Conservation (phyloP, 306 rosid genomes). For the Fagus crenata region DNA sequence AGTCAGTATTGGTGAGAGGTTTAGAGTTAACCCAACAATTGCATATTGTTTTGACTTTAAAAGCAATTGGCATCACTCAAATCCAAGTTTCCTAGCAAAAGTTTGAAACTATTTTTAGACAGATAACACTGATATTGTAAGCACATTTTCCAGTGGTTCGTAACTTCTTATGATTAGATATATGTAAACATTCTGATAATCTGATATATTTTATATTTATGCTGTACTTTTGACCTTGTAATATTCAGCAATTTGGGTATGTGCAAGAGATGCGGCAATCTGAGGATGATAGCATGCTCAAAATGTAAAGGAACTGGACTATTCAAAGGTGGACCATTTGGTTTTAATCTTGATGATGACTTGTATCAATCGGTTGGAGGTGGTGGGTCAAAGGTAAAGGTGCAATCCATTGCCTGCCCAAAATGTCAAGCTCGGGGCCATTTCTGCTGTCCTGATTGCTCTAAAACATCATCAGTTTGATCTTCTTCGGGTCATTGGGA, state of each 20-base stretch:
- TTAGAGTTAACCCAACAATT: not conserved
- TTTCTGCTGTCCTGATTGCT: slow-evolving; percentile 76
- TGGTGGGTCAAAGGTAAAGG: slow-evolving; percentile 35
- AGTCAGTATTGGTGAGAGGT: not conserved
- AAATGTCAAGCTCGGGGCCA: slow-evolving; percentile 75
- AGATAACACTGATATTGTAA: not conserved
- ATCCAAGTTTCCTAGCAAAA: not conserved
- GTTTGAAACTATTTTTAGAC: not conserved
- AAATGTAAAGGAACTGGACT: slow-evolving; percentile 71
- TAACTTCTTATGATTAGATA: not conserved
- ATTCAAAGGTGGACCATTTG: slow-evolving; percentile 51
- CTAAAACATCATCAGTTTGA: slow-evolving; percentile 29
- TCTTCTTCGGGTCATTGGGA: slow-evolving; percentile 1
- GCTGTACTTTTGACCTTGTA: slow-evolving; percentile 1
- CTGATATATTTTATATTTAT: slow-evolving; percentile 1
- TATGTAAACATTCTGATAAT: slow-evolving; percentile 1
- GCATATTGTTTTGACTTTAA: not conserved
- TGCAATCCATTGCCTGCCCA: slow-evolving; percentile 45
- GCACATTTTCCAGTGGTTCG: not conserved
- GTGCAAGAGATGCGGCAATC: slow-evolving; percentile 85
- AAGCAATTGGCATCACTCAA: not conserved
- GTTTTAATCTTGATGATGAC: slow-evolving; percentile 44
- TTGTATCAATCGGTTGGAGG: slow-evolving; percentile 47
- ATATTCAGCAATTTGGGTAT: slow-evolving; percentile 66
- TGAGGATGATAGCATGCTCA: slow-evolving; percentile 72